Evolutionary conservation across 2,329 filamentous ascomycete species (phyloP), one percentile per base, ranked within the genome.

Genomic region (Arthrobotrys entomopaga): DNA sequence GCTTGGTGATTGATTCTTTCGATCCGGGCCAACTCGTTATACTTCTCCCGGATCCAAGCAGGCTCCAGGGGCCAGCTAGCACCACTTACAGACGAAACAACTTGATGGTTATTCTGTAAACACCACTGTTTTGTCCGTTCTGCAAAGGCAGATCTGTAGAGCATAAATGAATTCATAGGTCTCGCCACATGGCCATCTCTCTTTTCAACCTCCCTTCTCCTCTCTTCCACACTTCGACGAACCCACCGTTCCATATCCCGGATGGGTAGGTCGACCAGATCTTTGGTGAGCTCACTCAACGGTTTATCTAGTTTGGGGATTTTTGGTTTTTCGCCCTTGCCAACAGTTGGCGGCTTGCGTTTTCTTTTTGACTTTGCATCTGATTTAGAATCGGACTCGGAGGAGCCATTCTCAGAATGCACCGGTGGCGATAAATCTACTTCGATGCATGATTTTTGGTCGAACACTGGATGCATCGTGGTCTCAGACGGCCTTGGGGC

Each of bases 111-210:
- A 81, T 95, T 94, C 79, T 95, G 89, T 13, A 87, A 84, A 78
- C 91, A 91, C 85, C 89, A 91, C 59, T 87, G 85, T 82, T 97
- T 97, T 71, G 91, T 92, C 34, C 93, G 86, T 75, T 95, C 91
- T 73, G 96, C 91, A 80, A 92, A 97, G 5, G 92, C 92, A 77
- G 95, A 97, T 48, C 95, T 90, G 81, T 99, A 99, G 58, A 99
- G 85, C 90, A 99, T 97, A 83, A 98, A 99, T 0, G 92, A 94
- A 81, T 99, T 99, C 90, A 97, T 96, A 1, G 95, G 93, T 29
- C 95, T 87, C 79, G 94, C 92, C 77, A 98, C 87, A 80, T 93
- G 93, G 24, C 91, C 91, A 78, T 89, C 92, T 67, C 88, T 86
- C 78, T 87, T 86, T 49, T 88, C 86, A 8, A 90, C 88, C 81